Evolutionary conservation across 306 rosid genomes (phyloP), one percentile per base, ranked within the genome.

Genomic region (Vigna reflexopilosa): DNA sequence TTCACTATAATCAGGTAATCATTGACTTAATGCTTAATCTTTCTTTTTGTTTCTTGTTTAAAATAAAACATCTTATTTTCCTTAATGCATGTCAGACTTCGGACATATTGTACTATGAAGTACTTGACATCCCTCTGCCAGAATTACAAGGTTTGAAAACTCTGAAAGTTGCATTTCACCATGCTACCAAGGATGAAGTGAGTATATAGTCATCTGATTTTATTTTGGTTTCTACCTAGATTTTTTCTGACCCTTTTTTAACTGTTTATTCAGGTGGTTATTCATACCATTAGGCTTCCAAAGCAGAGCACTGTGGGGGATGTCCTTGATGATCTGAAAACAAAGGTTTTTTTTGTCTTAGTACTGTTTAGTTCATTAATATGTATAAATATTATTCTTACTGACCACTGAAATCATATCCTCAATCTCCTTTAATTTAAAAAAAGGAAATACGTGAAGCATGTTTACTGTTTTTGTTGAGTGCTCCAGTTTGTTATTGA

Each of bases 61-160:
- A 24, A 67, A 16, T 34, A 14, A 56, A 70, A 63, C 14, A 42
- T 55, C 81, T 79, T 30, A 65, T 68, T 42, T 28, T 34, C 34
- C 61, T 69, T 76, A 44, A 70, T 73, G 32, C 71, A 12, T 87
- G 82, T 64, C 91, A 93, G 98, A 91, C 90, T 68, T 89, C 98
- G 3, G 98, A 93, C 77, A 91, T 87, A 77, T 78, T 93, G 58
- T 93, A 93, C 85, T 93, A 88, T 42, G 98, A 93, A 82, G 91
- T 93, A 49, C 90, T 93, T 73, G 98, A 93, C 88, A 93, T 93
- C 77, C 98, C 98, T 68, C 89, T 93, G 81, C 97, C 98, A 76
- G 97, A 91, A 84, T 86, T 93, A 68, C 97, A 93, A 91, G 97
- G 93, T 61, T 76, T 93, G 83, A 93, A 91, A 86, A 93, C 95